These are phyloP conservation scores for Xylariales sp. DNA, from an alignment of 2,329 filamentous ascomycete species.

Conservation along the genomic window DNA sequence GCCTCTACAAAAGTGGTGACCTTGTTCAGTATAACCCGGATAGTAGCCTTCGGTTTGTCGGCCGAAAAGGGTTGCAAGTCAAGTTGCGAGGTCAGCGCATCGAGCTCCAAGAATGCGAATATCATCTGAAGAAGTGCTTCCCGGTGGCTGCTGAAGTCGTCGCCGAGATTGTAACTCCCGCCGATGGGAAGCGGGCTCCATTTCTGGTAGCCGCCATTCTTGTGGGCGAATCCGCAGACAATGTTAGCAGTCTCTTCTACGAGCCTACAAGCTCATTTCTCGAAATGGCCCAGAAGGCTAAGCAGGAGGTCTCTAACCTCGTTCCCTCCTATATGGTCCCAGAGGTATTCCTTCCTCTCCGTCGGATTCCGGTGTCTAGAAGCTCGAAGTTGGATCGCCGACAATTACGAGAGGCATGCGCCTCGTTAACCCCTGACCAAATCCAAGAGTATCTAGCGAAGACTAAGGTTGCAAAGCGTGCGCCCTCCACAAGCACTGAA, in stretches of 20 bases:
- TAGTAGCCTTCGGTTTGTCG: slow-evolving; percentile 41
- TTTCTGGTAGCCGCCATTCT: neutral
- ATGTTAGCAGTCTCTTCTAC: neutral
- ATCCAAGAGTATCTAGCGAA: slow-evolving; percentile 10
- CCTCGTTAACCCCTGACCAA: slow-evolving; percentile 25
- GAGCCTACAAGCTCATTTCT: slow-evolving; percentile 26
- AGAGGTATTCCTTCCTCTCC: slow-evolving; percentile 46
- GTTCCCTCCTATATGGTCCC: slow-evolving; percentile 54
- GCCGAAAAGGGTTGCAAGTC: slow-evolving; percentile 31
- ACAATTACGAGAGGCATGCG: slow-evolving; percentile 48
- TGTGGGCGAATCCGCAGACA: neutral
- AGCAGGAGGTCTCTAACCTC: neutral
- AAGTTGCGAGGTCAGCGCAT: slow-evolving; percentile 39
- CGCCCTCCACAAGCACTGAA: slow-evolving; percentile 22
- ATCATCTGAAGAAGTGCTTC: slow-evolving; percentile 21
- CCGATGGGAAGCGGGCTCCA: neutral
- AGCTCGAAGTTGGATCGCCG: slow-evolving; percentile 51
- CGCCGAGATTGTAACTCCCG: slow-evolving; percentile 19
- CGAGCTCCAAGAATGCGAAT: slow-evolving; percentile 38
- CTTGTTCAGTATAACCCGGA: slow-evolving; percentile 44
- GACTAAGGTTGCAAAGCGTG: slow-evolving; percentile 1
- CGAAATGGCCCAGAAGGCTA: slow-evolving; percentile 2
- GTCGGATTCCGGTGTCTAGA: slow-evolving; percentile 44
- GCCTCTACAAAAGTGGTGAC: slow-evolving; percentile 51
- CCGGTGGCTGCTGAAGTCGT: slow-evolving; percentile 12